Base-by-base conservation (phyloP, 2,329 filamentous ascomycete genomes). In the Venturia effusa region DNA sequence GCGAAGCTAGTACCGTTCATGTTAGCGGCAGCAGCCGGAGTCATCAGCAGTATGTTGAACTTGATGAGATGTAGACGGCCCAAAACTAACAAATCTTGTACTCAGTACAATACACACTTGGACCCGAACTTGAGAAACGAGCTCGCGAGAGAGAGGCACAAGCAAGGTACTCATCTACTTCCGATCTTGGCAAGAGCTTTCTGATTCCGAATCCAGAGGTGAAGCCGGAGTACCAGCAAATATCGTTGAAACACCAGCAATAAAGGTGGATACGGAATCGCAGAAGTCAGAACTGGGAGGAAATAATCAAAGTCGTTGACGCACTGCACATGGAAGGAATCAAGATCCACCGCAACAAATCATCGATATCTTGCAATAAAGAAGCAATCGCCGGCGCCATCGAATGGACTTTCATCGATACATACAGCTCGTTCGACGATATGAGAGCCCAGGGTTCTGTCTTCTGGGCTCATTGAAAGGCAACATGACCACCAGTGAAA, bases 81-180 rank as follows among this genome's bases (percentile, higher is more conserved):
- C 17, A 17, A 1, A 15, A 41, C 37, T 60, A 43, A 60, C 43
- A 41, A 3, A 59, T 37, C 54, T 37, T 59, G 32, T 40, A 59
- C 17, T 15, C 22, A 43, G 59, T 32, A 41, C 40, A 60, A 32
- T 43, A 60, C 19, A 63, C 61, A 22, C 34, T 63, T 24, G 61
- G 61, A 34, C 61, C 61, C 13, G 59, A 40, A 24, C 40, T 60
- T 40, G 40, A 32, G 17, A 43, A 22, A 27, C 37, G n/a, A 24
- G 59, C 59, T 32, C 37, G 40, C 2, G 40, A 43, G n/a, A 60
- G 24, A 13, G 37, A 60, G 27, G 59, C 59, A 41, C n/a, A 41
- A 34, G 51, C 51, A 34, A 57, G 51, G 51, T 57, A 57, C 17
- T 19, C 11, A 3, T 55, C 7, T 6, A 32, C n/a, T 3, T 22